Base-by-base conservation (phyloP, 352 stramenopile genomes). In the Phytopythium vexans region DNA sequence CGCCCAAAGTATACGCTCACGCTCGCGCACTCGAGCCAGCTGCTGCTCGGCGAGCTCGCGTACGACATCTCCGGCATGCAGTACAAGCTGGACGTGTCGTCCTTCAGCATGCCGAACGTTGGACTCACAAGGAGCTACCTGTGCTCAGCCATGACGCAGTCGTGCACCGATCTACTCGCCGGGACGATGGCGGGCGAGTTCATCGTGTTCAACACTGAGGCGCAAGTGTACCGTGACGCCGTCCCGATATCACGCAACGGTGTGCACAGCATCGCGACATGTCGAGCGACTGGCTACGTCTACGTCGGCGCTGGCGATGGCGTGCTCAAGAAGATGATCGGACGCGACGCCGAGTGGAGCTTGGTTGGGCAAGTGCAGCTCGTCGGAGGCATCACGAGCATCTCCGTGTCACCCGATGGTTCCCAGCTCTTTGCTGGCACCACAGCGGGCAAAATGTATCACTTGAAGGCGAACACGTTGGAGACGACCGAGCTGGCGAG, bases 271-370 rank as follows among this genome's bases (percentile, higher is more conserved):
- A 58, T 94, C 34, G 75, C 66, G 15, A 70, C 84, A 4, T 92
- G 82, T 39, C 67, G 69, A 45, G 68, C 70, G 8, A 85, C 76
- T 0, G 72, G 73, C 1, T 81, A 73, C 35, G 62, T 96, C 34
- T 96, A 90, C 55, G 82, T 92, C 8, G 88, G 88, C 9, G 86
- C 83, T 34, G 88, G 88, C 1, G 86, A 97, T 52, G 88, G 88
- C 39, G 74, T 92, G 37, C 60, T 97, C 33, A 93, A 92, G 66
- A 92, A 93, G 42, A 68, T 96, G 0, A 62, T 86, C 3, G 88
- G 86, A 0, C 68, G 74, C 6, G 77, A 92, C 42, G 74, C 79
- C 3, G 83, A 93, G 39, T 96, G 86, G 86, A 91, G 83, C 38
- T 60, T 96, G 31, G 72, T 92, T 16, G 68, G 70, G 12, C 83